These are phyloP conservation scores for Boletus reticulatus DNA, from an alignment of 768 basidiomycete genomes.

Conservation along the genomic window DNA sequence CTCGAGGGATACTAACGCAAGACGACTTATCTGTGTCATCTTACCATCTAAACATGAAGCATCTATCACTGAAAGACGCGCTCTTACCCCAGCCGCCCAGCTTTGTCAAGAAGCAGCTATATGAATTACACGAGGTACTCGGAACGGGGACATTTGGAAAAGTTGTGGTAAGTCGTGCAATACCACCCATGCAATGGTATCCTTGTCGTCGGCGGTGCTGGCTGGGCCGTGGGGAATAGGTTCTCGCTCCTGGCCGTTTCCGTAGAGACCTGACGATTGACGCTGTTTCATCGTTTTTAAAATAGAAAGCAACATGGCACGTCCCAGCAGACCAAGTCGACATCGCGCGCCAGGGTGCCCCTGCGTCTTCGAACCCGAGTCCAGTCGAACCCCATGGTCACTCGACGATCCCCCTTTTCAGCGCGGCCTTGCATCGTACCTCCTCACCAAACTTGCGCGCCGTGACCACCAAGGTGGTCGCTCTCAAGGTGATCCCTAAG, in stretches of 20 bases:
- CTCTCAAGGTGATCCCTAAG: constrained; percentile 90
- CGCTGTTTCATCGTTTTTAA: neutral
- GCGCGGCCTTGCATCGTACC: constrained; percentile 21
- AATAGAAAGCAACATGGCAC: constrained; percentile 72
- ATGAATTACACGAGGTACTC: constrained; percentile 68
- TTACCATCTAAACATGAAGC: constrained; percentile 24
- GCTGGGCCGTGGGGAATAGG: neutral
- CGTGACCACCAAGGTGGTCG: constrained; percentile 66
- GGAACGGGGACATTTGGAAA: constrained; percentile 90
- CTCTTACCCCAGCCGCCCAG: constrained; percentile 83
- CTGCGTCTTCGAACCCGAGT: constrained; percentile 33
- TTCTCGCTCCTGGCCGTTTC: neutral
- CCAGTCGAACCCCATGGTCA: constrained; percentile 19
- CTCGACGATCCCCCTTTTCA: constrained; percentile 31
- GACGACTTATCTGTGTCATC: neutral
- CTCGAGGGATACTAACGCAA: neutral
- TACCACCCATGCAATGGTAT: neutral
- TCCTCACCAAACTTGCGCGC: constrained; percentile 26
- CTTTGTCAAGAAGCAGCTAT: constrained; percentile 82
- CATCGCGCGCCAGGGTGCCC: constrained; percentile 58
- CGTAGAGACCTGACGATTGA: neutral
- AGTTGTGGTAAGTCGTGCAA: constrained; percentile 61
- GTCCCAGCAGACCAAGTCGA: constrained; percentile 60
- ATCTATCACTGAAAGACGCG: constrained; percentile 47
- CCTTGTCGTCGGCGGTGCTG: neutral